Evolutionary conservation across 768 basidiomycete species (phyloP).

Genomic region (Lentinula detonsa): DNA sequence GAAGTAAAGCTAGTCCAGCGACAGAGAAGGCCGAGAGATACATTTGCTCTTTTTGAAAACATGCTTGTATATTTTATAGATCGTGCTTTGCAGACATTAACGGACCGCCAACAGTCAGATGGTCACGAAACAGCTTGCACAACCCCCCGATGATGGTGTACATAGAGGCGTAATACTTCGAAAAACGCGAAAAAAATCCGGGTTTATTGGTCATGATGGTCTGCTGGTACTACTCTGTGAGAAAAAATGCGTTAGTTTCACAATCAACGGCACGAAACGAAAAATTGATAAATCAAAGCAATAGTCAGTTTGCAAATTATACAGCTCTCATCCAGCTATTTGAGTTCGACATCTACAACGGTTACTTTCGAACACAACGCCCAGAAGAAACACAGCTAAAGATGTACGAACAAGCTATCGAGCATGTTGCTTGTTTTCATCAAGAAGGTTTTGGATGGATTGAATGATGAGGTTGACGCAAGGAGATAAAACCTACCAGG

Average conservation of each 20-base stretch:
- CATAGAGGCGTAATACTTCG: background rate
- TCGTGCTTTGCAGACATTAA: background rate
- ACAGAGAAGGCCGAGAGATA: background rate
- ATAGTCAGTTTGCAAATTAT: conserved; percentile 5
- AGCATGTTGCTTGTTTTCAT: conserved; percentile 4
- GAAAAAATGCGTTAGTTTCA: background rate
- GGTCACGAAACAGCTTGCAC: background rate
- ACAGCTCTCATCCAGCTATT: background rate
- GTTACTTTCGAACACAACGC: background rate
- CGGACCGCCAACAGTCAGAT: background rate
- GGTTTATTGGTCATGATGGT: background rate
- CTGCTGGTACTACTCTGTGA: background rate
- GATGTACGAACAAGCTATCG: background rate
- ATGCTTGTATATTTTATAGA: background rate
- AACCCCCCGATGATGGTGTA: background rate
- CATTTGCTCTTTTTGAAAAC: background rate
- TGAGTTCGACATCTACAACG: background rate
- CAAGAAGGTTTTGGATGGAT: background rate
- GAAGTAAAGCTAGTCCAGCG: background rate
- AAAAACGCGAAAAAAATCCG: background rate
- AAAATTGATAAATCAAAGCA: background rate
- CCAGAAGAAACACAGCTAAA: background rate
- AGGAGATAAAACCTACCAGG: background rate
- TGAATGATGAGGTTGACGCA: too few species aligned
- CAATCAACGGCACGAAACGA: background rate